Percentiles rank a stretch among this genome's conserved stretches.
Evolutionary conservation across 805 yeast species (phyloP).

Genomic region (Cyberlindnera sargentensis): DNA sequence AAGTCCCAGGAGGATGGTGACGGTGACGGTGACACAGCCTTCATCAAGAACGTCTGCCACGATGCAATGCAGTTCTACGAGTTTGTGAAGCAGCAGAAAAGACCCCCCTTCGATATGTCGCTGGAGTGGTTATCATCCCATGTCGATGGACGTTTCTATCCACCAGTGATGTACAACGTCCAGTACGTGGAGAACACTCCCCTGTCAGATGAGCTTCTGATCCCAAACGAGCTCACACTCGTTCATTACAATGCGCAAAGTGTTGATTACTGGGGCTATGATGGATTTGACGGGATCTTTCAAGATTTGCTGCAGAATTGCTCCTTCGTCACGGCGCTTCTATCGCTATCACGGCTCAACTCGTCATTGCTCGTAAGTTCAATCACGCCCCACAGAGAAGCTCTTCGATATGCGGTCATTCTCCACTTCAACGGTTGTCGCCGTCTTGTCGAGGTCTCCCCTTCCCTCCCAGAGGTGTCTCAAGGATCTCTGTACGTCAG

Average conservation of each 20-base stretch:
- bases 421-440: conserved; percentile 46
- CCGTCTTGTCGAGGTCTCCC: conserved; percentile 42
- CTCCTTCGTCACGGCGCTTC: conserved; percentile 65
- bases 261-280: conserved; percentile 13
- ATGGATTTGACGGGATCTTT: conserved; percentile 27
- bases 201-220: background rate
- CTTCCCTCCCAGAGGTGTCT: conserved; percentile 33
- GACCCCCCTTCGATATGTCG: conserved; percentile 4
- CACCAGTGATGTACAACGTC: conserved; percentile 6
- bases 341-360: conserved; percentile 37
- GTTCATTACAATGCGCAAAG: conserved; percentile 2
- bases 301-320: conserved; percentile 59
- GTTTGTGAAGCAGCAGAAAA: conserved; percentile 1
- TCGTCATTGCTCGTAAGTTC: conserved; percentile 1
- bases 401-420: conserved; percentile 31
- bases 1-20: background rate
- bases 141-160: conserved; percentile 9
- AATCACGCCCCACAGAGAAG: conserved; percentile 13
- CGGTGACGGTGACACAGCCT: background rate
- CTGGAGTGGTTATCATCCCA: conserved; percentile 13
- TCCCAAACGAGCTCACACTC: background rate
- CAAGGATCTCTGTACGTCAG: conserved; percentile 11
- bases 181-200: background rate
- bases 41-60: conserved; percentile 1
- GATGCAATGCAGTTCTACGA: conserved; percentile 4